phyloP scores from a whole-genome alignment of 2,329 filamentous ascomycete genomes.

The Cladobotryum mycophilum region DNA sequence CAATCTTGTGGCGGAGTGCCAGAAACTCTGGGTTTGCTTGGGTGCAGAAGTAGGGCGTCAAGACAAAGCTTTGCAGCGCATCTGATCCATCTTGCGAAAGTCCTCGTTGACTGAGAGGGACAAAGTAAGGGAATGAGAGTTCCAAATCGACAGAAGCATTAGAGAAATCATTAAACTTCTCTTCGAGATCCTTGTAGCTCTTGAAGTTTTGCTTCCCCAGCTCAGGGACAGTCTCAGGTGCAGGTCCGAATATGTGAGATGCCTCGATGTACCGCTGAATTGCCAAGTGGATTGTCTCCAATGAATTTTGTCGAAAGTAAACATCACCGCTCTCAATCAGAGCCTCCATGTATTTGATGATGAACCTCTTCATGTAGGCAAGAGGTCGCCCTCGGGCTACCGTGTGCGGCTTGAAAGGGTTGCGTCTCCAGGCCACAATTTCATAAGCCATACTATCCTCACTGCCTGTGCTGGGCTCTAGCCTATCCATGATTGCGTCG shows the following conservation, averaged over 20 bases:
- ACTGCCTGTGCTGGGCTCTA: no score
- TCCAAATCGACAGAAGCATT: not conserved
- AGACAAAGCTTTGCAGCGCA: not conserved
- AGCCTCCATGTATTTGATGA: not conserved
- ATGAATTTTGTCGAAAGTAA: not conserved
- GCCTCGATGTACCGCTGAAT: not conserved
- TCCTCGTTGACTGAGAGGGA: not conserved
- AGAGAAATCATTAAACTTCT: not conserved
- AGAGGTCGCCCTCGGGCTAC: not conserved
- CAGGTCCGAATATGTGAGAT: not conserved
- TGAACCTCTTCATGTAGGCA: not conserved
- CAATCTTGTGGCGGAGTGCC: not conserved
- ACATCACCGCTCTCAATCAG: conserved; percentile 10
- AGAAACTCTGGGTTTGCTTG: not conserved
- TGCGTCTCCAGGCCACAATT: no score
- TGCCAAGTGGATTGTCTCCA: not conserved
- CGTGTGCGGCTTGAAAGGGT: not conserved
- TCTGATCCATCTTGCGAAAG: no score
- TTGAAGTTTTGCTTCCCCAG: not conserved
- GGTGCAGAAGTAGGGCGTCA: not conserved
- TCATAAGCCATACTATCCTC: no score
- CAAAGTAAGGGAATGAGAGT: not conserved
- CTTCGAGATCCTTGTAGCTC: no score
- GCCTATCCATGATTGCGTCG: no score
- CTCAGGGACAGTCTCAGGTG: not conserved